Evolutionary conservation across 805 yeast genomes (phyloP).

Genomic region (Suhomyces sp.): DNA sequence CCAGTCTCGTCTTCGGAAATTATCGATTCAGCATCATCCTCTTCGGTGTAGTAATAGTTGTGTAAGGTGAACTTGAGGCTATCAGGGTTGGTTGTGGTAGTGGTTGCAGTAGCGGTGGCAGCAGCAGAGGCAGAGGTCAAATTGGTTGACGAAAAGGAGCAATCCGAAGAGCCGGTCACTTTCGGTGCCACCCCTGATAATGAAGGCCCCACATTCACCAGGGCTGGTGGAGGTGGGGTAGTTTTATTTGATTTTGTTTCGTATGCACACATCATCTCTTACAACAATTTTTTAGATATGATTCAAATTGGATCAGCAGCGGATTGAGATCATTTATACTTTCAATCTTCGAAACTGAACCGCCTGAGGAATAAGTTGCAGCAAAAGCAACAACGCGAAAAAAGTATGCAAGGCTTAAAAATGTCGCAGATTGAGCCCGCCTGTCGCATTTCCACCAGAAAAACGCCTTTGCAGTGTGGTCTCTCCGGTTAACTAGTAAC

Average conservation of each 20-base stretch:
- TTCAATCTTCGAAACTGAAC: neutral
- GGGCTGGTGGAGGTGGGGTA: neutral
- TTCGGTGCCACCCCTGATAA: neutral
- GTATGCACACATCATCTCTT: neutral
- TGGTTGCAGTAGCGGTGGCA: neutral
- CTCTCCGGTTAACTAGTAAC: neutral
- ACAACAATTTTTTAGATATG: neutral
- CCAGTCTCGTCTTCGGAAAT: constrained; percentile 3
- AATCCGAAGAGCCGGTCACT: neutral
- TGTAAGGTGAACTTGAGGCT: constrained; percentile 3
- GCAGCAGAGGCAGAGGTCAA: neutral
- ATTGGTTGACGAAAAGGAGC: neutral
- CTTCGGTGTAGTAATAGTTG: constrained; percentile 6
- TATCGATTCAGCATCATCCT: constrained; percentile 10
- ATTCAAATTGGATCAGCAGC: neutral
- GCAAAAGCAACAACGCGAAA: constrained; percentile 1
- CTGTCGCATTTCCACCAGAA: neutral
- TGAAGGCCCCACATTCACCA: neutral
- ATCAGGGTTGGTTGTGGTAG: neutral
- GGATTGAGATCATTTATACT: neutral
- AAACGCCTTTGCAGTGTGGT: neutral
- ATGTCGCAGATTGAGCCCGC: neutral
- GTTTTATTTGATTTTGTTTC: neutral
- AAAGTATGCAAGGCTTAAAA: neutral
- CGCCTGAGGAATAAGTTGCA: neutral